Percentiles rank a stretch among this genome's conserved stretches.
These are phyloP conservation scores for Sisymbrium irio DNA, from an alignment of 345 rosid species.

Conservation along the genomic window DNA sequence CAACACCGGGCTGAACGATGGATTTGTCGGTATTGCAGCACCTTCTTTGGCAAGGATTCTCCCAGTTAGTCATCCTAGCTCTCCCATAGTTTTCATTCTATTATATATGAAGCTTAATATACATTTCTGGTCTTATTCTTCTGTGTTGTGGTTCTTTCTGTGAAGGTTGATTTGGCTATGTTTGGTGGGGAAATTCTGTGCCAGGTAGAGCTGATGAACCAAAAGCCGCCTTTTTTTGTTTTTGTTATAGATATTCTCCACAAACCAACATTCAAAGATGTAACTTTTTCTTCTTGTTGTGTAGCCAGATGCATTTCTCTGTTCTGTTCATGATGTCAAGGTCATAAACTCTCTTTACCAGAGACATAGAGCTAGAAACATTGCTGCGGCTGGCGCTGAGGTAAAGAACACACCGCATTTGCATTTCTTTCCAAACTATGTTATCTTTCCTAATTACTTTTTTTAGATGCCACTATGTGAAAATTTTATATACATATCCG, in stretches of 20 bases:
- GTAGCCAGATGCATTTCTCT: constrained; percentile 99
- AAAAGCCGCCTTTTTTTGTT: background rate
- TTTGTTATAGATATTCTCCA: background rate
- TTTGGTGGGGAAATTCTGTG: constrained; percentile 94
- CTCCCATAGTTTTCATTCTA: background rate
- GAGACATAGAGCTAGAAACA: constrained; percentile 78
- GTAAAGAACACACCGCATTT: constrained; percentile 34
- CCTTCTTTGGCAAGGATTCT: constrained; percentile 95
- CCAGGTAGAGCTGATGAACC: constrained; percentile 57
- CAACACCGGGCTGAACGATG: constrained; percentile 72
- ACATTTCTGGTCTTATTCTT: background rate
- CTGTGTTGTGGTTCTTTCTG: constrained; percentile 9
- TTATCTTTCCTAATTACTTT: constrained; percentile 5
- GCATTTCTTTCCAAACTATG: background rate
- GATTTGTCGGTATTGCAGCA: constrained; percentile 91
- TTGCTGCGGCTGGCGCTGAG: constrained; percentile 60
- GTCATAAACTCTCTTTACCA: constrained; percentile 69
- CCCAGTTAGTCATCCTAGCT: constrained; percentile 62
- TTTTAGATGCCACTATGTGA: background rate
- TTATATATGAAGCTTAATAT: background rate
- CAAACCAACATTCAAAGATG: background rate
- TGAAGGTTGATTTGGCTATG: constrained; percentile 82
- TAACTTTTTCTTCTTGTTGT: constrained; percentile 31
- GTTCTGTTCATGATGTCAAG: constrained; percentile 90
- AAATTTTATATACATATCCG: background rate